Base-by-base conservation (phyloP, 805 yeast genomes). In the Sugiyamaella marilandica region DNA sequence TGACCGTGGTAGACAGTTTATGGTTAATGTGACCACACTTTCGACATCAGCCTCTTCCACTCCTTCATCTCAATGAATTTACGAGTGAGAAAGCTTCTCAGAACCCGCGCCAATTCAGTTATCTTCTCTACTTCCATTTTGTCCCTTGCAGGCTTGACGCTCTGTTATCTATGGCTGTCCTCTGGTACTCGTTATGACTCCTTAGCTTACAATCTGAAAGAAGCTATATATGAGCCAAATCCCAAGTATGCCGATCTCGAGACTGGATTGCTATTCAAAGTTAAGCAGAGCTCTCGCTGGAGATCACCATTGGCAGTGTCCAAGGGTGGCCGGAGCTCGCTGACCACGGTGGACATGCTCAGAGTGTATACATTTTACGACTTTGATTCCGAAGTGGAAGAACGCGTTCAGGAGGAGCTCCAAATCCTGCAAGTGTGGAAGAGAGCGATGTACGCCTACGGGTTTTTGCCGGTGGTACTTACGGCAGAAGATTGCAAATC, bases 381-480 rank as follows among this genome's bases (percentile, higher is more conserved):
- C 49, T 19, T 33, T 26, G 54, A 49, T n/a, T 44, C 49, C 5
- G 9, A 14, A 3, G 43, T 26, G 11, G 41, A 35, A 10, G 43
- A 44, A 8, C 32, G 18, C 9, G 16, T 44, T 1, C 41, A 50
- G n/a, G 50, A 19, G 13, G 68, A 63, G 51, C 44, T 10, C 16
- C 51, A 47, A 5, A 52, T 62, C 10, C 31, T 64, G 10, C 45
- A 56, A 9, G 55, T 55, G 2, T 65, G 68, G 68, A 55, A 56
- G 33, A 52, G 55, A 35, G 67, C 66, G 2, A 54, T 59, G 55
- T 64, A 62, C 61, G 57, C 66, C 3, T 49, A 47, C 10, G 68
- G 68, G 9, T 62, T 65, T 46, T 56, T 57, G 41, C 68, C 68
- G 5, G 55, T 55, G 16, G 61, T 65, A 1, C 56, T 64, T 14